phyloP scores from a whole-genome alignment of 2,329 filamentous ascomycete genomes.

The Calonectria pseudoturangicola region DNA sequence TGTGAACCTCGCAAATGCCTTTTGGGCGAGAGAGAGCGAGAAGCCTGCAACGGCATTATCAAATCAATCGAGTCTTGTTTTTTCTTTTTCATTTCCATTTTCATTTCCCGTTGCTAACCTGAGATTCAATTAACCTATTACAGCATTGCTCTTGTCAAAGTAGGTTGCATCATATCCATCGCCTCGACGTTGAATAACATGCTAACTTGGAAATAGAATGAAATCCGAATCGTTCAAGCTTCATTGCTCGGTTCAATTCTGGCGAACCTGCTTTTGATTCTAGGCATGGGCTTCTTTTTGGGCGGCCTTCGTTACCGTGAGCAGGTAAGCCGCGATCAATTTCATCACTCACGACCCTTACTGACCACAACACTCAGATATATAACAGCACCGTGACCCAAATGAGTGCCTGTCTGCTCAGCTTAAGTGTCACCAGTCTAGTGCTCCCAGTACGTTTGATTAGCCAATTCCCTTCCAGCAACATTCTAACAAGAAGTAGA shows the following conservation, averaged over 20 bases:
- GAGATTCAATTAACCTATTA: slow-evolving; percentile 49
- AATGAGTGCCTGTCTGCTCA: slow-evolving; percentile 95
- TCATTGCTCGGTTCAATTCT: slow-evolving; percentile 93
- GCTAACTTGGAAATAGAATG: slow-evolving; percentile 67
- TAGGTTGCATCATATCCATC: background rate
- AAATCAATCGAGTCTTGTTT: slow-evolving; percentile 47
- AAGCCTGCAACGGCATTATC: slow-evolving; percentile 39
- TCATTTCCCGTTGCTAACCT: slow-evolving; percentile 42
- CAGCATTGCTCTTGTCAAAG: slow-evolving; percentile 85
- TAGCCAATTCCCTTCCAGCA: background rate
- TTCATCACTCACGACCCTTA: background rate
- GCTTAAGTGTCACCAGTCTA: slow-evolving; percentile 91
- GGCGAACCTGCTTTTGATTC: slow-evolving; percentile 89
- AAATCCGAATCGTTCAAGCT: slow-evolving; percentile 94
- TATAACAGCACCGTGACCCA: slow-evolving; percentile 97
- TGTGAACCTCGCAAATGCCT: slow-evolving; percentile 57
- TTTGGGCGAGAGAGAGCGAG: slow-evolving; percentile 41
- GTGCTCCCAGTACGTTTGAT: slow-evolving; percentile 81
- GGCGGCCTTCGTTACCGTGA: slow-evolving; percentile 91
- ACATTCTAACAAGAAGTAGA: slow-evolving; percentile 69
- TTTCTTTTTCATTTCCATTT: slow-evolving; percentile 27
- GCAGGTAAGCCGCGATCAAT: slow-evolving; percentile 71
- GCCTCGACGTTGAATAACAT: background rate
- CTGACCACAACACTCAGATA: slow-evolving; percentile 69
- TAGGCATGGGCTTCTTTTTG: slow-evolving; percentile 93